phyloP scores from a whole-genome alignment of 2,329 filamentous ascomycete species.

The Pleomassaria siparia region DNA sequence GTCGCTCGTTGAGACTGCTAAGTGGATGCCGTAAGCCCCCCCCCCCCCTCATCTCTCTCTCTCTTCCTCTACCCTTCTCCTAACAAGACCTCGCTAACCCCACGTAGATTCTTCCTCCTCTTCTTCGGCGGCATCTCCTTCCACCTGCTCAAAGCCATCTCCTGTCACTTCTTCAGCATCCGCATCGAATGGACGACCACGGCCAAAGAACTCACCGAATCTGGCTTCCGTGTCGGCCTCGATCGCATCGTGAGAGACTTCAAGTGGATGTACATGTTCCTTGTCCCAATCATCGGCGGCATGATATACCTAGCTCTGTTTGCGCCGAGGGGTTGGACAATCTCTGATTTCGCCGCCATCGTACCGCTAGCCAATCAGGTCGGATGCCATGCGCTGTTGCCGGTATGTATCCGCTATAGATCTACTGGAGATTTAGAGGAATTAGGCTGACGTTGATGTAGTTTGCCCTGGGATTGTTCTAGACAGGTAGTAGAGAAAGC shows the following conservation, averaged over 20 bases:
- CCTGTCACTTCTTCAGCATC: conserved; percentile 81
- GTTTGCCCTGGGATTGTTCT: conserved; percentile 20
- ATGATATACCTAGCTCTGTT: conserved; percentile 70
- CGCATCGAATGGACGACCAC: conserved; percentile 84
- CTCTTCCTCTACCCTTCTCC: background rate
- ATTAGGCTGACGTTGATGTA: conserved; percentile 5
- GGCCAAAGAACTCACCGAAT: conserved; percentile 76
- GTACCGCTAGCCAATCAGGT: conserved; percentile 72
- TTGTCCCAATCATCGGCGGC: conserved; percentile 60
- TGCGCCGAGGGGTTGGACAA: conserved; percentile 59
- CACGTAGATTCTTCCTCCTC: conserved; percentile 62
- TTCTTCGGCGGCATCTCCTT: conserved; percentile 80
- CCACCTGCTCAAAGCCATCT: conserved; percentile 75
- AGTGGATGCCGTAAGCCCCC: conserved; percentile 54
- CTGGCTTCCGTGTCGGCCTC: conserved; percentile 82
- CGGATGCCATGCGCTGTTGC: conserved; percentile 68
- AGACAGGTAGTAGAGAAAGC: background rate
- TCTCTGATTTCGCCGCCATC: conserved; percentile 63
- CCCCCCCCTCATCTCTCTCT: background rate
- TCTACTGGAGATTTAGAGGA: background rate
- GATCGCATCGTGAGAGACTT: conserved; percentile 77
- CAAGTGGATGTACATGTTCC: conserved; percentile 64
- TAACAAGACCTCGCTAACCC: background rate
- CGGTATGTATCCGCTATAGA: conserved; percentile 54
- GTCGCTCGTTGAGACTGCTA: conserved; percentile 58